Evolutionary conservation across 2,329 filamentous ascomycete species (phyloP).

Genomic region (Alternaria postmessia): DNA sequence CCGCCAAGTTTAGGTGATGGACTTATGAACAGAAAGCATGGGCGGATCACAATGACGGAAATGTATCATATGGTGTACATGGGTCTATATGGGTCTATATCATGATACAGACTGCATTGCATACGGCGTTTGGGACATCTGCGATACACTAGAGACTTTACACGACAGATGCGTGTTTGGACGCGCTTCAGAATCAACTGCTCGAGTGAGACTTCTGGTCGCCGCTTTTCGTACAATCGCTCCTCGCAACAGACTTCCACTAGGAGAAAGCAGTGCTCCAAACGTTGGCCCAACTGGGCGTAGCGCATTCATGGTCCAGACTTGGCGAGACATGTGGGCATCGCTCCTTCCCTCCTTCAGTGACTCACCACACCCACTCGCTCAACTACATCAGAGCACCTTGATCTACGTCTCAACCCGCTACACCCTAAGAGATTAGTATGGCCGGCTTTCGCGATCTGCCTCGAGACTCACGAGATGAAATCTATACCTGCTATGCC

Average conservation of each 20-base stretch:
- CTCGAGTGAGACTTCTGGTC: neutral
- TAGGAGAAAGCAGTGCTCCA: neutral
- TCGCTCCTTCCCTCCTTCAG: no score
- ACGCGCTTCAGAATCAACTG: neutral
- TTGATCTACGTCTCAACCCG: no score
- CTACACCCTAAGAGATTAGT: no score
- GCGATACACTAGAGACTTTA: neutral
- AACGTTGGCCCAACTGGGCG: neutral
- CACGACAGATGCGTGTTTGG: neutral
- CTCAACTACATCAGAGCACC: no score
- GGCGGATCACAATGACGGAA: neutral
- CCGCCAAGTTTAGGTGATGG: conserved; percentile 56
- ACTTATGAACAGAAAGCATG: neutral
- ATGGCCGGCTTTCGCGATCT: no score
- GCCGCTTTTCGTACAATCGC: neutral
- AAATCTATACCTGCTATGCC: no score
- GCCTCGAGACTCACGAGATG: neutral
- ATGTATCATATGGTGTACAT: conserved; percentile 5
- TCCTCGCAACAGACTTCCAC: neutral
- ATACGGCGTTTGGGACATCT: conserved; percentile 1
- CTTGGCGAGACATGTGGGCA: neutral
- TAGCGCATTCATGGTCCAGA: neutral
- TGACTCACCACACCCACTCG: no score
- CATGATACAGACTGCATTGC: neutral
- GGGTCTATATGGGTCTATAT: neutral